These are phyloP conservation scores for Auriscalpium microsporum DNA, from an alignment of 768 basidiomycete genomes.

Conservation along the genomic window DNA sequence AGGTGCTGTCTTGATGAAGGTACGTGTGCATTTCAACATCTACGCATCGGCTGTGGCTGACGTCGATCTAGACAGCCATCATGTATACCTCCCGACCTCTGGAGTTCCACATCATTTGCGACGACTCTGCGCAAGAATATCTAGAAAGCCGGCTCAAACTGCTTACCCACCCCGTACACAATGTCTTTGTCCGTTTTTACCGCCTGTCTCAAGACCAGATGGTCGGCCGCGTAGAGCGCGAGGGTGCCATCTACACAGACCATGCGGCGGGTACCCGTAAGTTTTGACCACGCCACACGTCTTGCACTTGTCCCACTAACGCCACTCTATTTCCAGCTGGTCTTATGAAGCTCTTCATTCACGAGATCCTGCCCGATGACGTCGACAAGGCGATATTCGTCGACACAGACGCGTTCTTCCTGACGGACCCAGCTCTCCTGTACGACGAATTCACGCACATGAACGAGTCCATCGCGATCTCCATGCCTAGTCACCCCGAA, in stretches of 20 bases:
- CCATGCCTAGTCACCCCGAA: constrained; percentile 39
- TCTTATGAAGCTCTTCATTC: constrained; percentile 45
- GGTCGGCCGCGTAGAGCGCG: constrained; percentile 35
- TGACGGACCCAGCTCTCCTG: constrained; percentile 37
- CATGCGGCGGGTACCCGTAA: constrained; percentile 41
- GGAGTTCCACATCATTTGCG: constrained; percentile 39
- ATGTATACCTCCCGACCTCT: constrained; percentile 31
- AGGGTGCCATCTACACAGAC: constrained; percentile 36
- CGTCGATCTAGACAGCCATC: constrained; percentile 25
- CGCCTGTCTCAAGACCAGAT: constrained; percentile 33
- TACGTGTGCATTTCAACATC: not conserved
- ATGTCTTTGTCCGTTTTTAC: constrained; percentile 34
- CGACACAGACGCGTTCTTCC: constrained; percentile 45
- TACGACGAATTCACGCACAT: constrained; percentile 34
- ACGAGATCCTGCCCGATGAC: constrained; percentile 37
- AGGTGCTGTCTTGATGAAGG: constrained; percentile 15
- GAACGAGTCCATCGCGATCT: constrained; percentile 28
- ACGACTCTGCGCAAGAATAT: constrained; percentile 31
- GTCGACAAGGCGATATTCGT: constrained; percentile 40
- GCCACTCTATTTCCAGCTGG: constrained; percentile 26
- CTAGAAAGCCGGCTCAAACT: constrained; percentile 32
- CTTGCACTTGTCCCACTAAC: not conserved
- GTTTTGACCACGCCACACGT: constrained; percentile 16
- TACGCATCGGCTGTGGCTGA: not conserved
- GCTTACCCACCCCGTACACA: constrained; percentile 29